These are phyloP conservation scores for Penicillium glabrum DNA, from an alignment of 2,329 filamentous ascomycete species.

Conservation along the genomic window DNA sequence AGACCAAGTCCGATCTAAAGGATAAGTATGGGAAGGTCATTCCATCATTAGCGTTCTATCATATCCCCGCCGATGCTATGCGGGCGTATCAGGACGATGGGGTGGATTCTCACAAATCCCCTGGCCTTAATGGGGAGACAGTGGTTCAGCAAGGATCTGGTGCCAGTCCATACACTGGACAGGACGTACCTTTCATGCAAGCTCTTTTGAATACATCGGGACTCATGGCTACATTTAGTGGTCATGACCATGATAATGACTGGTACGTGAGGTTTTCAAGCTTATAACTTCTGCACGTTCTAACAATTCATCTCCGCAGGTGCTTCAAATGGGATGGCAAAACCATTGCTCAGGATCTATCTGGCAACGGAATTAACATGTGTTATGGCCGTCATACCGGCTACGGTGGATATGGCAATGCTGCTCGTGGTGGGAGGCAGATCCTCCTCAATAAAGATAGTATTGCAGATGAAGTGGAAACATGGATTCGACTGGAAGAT, in stretches of 20 bases:
- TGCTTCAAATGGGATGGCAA: constrained; percentile 42
- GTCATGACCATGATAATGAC: constrained; percentile 65
- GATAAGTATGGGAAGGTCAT: constrained; percentile 35
- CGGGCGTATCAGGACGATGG: constrained; percentile 44
- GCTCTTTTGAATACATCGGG: constrained; percentile 57
- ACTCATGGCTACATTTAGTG: constrained; percentile 60
- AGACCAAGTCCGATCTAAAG: constrained; percentile 31
- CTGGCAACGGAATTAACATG: constrained; percentile 46
- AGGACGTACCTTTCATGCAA: constrained; percentile 64
- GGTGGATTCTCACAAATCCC: constrained; percentile 44
- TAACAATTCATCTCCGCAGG: background rate
- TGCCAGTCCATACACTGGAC: constrained; percentile 34
- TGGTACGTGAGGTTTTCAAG: constrained; percentile 49
- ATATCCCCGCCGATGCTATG: constrained; percentile 52
- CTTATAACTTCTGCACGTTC: no score
- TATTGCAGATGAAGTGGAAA: constrained; percentile 51
- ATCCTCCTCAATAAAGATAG: constrained; percentile 48
- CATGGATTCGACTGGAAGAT: constrained; percentile 63
- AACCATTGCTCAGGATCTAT: constrained; percentile 30
- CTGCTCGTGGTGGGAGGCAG: constrained; percentile 62
- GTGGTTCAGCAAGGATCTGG: constrained; percentile 24
- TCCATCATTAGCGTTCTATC: constrained; percentile 56
- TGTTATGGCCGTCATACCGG: constrained; percentile 68
- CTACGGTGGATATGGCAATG: constrained; percentile 68
- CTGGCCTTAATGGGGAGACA: constrained; percentile 52